Conservation (phyloP, 2,329 filamentous ascomycete genomes). For the Erysiphe pulchra region DNA sequence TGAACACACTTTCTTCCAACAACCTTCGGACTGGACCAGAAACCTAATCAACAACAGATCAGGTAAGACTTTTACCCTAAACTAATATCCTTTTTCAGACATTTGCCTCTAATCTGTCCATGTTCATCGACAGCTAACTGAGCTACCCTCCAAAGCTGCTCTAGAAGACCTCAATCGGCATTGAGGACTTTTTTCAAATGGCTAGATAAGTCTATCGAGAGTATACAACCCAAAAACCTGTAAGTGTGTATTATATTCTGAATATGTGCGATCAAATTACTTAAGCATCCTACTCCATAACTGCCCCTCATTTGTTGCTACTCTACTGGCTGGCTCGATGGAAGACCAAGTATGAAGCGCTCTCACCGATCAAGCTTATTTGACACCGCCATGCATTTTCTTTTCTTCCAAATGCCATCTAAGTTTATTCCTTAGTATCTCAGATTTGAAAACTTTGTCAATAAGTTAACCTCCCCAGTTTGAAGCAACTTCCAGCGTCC, state of each 20-base stretch:
- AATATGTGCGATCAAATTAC: constrained; percentile 13
- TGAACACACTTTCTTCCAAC: constrained; percentile 6
- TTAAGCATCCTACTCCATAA: constrained; percentile 2
- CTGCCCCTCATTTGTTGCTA: constrained; percentile 3
- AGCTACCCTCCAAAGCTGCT: too few relatives aligned
- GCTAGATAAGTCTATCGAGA: constrained; percentile 13
- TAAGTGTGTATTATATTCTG: constrained; percentile 10
- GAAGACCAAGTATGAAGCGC: constrained; percentile 8
- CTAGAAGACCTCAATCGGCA: too few relatives aligned
- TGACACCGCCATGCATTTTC: constrained; percentile 5
- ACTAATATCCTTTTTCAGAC: constrained; percentile 1
- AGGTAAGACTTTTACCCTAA: constrained; percentile 7
- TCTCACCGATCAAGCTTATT: constrained; percentile 1
- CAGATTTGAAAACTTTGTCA: constrained; percentile 4
- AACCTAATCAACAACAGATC: constrained; percentile 5
- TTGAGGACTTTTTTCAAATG: constrained; percentile 8
- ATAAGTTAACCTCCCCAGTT: constrained; percentile 5
- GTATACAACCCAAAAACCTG: constrained; percentile 10
- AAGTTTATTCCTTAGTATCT: constrained; percentile 4
- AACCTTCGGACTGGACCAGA: constrained; percentile 4
- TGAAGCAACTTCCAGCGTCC: constrained; percentile 5
- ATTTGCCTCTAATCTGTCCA: too few relatives aligned
- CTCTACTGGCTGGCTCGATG: constrained; percentile 2
- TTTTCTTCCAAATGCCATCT: constrained; percentile 8
- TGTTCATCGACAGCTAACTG: too few relatives aligned